These are phyloP conservation scores for Alternaria dauci DNA, from an alignment of 2,329 filamentous ascomycete species.

Conservation along the genomic window DNA sequence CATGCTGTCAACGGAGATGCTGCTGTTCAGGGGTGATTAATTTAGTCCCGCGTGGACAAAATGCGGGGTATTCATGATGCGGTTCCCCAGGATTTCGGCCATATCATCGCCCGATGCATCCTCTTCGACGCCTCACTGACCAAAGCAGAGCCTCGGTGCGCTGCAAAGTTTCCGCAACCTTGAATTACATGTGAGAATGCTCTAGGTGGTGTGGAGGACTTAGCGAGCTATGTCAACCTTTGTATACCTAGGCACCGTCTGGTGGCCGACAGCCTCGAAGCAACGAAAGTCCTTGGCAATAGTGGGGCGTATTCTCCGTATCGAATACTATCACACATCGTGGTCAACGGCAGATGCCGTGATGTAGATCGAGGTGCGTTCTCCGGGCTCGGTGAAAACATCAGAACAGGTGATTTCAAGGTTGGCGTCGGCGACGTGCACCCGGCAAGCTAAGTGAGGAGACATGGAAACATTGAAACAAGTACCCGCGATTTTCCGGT, in stretches of 20 bases:
- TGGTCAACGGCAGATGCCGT: not conserved
- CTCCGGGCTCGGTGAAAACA: not conserved
- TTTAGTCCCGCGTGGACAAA: constrained; percentile 14
- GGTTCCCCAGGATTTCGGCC: constrained; percentile 9
- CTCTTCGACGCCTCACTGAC: not conserved
- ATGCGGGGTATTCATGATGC: constrained; percentile 23
- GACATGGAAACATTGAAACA: not conserved
- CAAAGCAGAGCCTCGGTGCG: constrained; percentile 2
- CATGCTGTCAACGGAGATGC: constrained; percentile 16
- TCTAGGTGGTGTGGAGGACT: not conserved
- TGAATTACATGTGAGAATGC: not conserved
- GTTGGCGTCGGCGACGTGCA: not conserved
- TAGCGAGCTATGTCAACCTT: not conserved
- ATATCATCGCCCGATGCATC: not conserved
- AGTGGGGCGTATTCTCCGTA: constrained; percentile 2
- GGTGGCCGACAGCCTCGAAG: not conserved
- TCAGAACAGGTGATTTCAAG: not conserved
- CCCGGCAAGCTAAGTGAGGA: not conserved
- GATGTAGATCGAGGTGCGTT: not conserved
- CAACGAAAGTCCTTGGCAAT: not conserved
- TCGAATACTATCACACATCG: not conserved
- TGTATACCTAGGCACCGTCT: not conserved
- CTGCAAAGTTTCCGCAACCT: not conserved
- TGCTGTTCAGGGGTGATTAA: constrained; percentile 17
- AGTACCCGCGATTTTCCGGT: not conserved